These are phyloP conservation scores for Aspergillus nomiae DNA, from an alignment of 2,329 filamentous ascomycete species.

Conservation along the genomic window DNA sequence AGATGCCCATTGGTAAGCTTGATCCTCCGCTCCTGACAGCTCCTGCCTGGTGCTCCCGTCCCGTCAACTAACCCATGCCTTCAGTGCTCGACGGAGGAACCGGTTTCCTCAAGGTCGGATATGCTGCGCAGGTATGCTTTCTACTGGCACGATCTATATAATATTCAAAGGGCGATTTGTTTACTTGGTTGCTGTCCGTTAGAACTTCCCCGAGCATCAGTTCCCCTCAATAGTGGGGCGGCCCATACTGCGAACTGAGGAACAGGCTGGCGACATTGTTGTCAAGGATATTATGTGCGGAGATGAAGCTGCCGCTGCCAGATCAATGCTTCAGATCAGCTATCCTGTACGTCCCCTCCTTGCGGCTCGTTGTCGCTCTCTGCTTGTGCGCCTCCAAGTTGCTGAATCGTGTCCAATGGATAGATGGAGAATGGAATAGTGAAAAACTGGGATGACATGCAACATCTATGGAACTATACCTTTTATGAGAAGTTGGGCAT, in stretches of 20 bases:
- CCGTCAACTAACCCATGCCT: conserved; percentile 26
- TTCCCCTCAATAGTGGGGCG: conserved; percentile 98
- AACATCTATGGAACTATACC: conserved; percentile 98
- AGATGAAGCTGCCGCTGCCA: conserved; percentile 92
- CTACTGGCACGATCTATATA: neutral
- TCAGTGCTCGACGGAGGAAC: conserved; percentile 98
- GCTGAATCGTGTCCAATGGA: conserved; percentile 23
- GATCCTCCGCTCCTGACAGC: conserved; percentile 25
- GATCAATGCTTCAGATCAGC: conserved; percentile 97
- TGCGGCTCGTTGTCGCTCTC: conserved; percentile 8
- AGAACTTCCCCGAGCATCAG: conserved; percentile 99
- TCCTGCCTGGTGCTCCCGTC: conserved; percentile 21
- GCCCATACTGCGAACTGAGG: conserved; percentile 95
- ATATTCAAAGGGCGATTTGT: conserved; percentile 3
- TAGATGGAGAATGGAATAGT: conserved; percentile 99
- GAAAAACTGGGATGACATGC: conserved; percentile 99
- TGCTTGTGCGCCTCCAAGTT: conserved; percentile 12
- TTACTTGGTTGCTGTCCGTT: conserved; percentile 16
- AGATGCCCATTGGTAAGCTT: conserved; percentile 52
- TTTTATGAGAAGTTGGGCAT: conserved; percentile 97
- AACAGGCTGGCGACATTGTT: conserved; percentile 71
- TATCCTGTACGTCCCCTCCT: conserved; percentile 68
- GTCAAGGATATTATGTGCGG: conserved; percentile 99
- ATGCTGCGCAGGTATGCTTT: conserved; percentile 75
- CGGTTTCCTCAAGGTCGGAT: conserved; percentile 99